Conservation (phyloP, 257 asterid genomes). For the Ehretia macrophylla region DNA sequence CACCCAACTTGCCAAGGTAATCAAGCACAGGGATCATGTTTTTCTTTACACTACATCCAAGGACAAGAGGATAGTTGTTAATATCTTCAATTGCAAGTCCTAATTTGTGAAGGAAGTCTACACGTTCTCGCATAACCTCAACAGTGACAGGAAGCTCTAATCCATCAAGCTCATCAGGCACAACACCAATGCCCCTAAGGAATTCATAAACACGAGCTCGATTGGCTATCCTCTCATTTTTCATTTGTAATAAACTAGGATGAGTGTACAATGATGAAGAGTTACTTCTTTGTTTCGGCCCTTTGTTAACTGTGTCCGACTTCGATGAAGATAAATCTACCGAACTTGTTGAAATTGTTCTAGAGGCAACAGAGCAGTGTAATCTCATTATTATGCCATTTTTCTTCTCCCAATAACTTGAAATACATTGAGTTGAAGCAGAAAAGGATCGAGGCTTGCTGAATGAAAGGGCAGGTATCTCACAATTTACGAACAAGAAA, state of each 20-base stretch:
- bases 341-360: constrained; percentile 39
- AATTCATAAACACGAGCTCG: constrained; percentile 80
- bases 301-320: constrained; percentile 24
- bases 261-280: constrained; percentile 67
- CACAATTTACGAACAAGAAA: too few species aligned
- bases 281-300: constrained; percentile 31
- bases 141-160: constrained; percentile 92
- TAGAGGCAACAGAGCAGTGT: constrained; percentile 44
- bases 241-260: constrained; percentile 78
- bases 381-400: constrained; percentile 35
- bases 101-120: constrained; percentile 81
- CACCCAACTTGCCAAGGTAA: constrained; percentile 89
- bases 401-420: constrained; percentile 30
- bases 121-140: constrained; percentile 90
- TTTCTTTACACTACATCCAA: constrained; percentile 97
- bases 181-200: constrained; percentile 64
- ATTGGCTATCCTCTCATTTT: constrained; percentile 64
- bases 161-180: constrained; percentile 94
- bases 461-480: too few species aligned
- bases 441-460: too few species aligned
- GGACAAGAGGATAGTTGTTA: constrained; percentile 91
- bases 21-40: constrained; percentile 97
- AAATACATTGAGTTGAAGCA: too few species aligned
- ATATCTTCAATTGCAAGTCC: constrained; percentile 91
- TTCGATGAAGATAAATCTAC: constrained; percentile 27